phyloP scores from a whole-genome alignment of 306 rosid species.

The Calophaca sinica region DNA sequence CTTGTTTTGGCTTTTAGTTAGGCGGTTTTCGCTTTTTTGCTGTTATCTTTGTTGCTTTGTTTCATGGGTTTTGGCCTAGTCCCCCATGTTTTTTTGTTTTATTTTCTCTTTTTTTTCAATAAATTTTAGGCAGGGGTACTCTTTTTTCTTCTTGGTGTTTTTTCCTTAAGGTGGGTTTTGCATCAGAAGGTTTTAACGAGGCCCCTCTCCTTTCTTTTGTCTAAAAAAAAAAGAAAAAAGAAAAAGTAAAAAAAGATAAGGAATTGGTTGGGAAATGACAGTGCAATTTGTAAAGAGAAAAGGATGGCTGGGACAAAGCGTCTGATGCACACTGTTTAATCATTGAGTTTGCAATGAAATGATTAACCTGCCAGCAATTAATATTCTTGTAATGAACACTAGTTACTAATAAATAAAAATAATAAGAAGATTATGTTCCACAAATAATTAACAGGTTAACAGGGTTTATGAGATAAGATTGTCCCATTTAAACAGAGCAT shows the following conservation, averaged over 20 bases:
- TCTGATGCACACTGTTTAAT: slow-evolving; percentile 40
- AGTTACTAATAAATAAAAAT: background rate
- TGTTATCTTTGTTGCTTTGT: no score
- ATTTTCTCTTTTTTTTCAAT: no score
- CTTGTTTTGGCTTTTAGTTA: no score
- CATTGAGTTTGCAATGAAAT: slow-evolving; percentile 45
- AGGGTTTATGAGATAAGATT: background rate
- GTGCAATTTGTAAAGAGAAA: background rate
- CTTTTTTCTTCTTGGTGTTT: no score
- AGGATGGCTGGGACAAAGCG: slow-evolving; percentile 30
- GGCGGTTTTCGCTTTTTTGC: no score
- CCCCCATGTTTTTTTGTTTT: no score
- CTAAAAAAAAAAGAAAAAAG: background rate
- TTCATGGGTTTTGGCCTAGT: no score
- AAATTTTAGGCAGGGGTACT: no score
- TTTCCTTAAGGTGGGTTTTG: no score
- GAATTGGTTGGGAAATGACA: slow-evolving; percentile 33
- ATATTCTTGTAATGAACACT: slow-evolving; percentile 36
- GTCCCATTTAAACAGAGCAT: background rate
- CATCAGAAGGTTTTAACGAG: no score
- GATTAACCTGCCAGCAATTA: slow-evolving; percentile 39
- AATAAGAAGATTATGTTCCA: slow-evolving; percentile 16
- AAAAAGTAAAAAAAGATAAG: background rate
- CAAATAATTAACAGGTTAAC: slow-evolving; percentile 38
- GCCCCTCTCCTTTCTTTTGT: no score